phyloP scores from a whole-genome alignment of 371 early-diverging fungal species.

The Encephalitozoon cuniculi region DNA sequence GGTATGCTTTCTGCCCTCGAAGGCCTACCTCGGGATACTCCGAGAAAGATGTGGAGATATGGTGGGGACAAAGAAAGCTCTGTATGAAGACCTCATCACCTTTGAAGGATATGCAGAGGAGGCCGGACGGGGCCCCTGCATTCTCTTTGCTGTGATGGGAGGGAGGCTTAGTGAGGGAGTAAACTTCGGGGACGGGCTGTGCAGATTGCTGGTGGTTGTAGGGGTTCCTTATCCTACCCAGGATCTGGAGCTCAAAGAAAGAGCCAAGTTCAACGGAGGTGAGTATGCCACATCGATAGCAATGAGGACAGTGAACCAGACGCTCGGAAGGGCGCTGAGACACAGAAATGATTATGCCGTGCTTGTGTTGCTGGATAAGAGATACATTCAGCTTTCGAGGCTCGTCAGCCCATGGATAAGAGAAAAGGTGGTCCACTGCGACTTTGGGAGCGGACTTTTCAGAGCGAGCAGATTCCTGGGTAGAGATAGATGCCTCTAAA shows the following conservation, averaged over 20 bases:
- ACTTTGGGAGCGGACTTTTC: constrained; percentile 12
- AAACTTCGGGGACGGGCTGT: constrained; percentile 65
- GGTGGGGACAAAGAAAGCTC: constrained; percentile 3
- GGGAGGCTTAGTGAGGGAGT: constrained; percentile 94
- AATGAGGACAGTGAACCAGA: constrained; percentile 88
- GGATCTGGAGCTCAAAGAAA: constrained; percentile 66
- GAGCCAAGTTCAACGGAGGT: constrained; percentile 39
- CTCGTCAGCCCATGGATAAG: constrained; percentile 54
- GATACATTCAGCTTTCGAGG: constrained; percentile 59
- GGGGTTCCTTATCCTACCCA: constrained; percentile 76
- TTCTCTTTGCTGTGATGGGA: constrained; percentile 83
- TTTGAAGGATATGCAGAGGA: constrained; percentile 28
- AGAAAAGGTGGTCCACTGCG: constrained; percentile 1
- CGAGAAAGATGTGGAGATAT: constrained; percentile 6
- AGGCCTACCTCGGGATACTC: constrained; percentile 45
- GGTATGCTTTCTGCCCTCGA: constrained; percentile 60
- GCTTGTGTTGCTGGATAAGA: constrained; percentile 63
- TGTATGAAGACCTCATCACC: constrained; percentile 46
- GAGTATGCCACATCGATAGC: constrained; percentile 47
- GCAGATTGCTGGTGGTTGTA: constrained; percentile 67
- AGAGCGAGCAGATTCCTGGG: constrained; percentile 15
- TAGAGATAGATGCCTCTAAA: neutral
- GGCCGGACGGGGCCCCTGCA: constrained; percentile 58
- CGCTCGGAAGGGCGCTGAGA: constrained; percentile 75
- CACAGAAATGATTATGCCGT: constrained; percentile 71